Evolutionary conservation across 345 rosid species (phyloP).

Genomic region (Moringa oleifera): DNA sequence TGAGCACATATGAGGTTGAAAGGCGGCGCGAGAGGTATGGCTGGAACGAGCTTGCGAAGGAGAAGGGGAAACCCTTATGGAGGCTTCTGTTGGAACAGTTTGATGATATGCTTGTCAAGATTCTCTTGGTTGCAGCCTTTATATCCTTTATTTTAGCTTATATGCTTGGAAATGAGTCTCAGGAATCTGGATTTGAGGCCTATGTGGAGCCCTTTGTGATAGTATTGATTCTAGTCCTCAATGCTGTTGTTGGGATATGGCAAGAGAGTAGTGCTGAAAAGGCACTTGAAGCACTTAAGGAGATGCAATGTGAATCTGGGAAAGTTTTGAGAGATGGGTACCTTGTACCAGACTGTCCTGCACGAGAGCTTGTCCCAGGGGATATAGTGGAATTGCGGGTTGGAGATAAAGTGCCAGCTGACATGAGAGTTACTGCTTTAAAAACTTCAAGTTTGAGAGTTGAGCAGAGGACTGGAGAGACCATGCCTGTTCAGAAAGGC

Average conservation of each 20-base stretch:
- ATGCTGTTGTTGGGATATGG: conserved; percentile 92
- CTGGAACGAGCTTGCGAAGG: conserved; percentile 82
- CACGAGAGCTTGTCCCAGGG: conserved; percentile 83
- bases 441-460: conserved; percentile 76
- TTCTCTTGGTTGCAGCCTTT: conserved; percentile 80
- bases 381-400: conserved; percentile 78
- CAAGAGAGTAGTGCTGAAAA: conserved; percentile 92
- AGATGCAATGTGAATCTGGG: conserved; percentile 81
- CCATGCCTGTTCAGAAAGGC: conserved; percentile 84
- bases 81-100: conserved; percentile 70
- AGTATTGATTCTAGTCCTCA: conserved; percentile 62
- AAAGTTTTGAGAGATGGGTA: conserved; percentile 71
- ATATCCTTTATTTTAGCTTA: conserved; percentile 79
- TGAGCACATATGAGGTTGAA: conserved; percentile 54
- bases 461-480: conserved; percentile 95
- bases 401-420: conserved; percentile 92
- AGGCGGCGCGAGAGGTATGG: conserved; percentile 58
- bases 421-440: conserved; percentile 64
- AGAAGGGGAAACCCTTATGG: conserved; percentile 89
- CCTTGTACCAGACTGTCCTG: conserved; percentile 64
- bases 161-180: conserved; percentile 47
- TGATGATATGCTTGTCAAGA: conserved; percentile 84
- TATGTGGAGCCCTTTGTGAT: conserved; percentile 91
- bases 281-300: conserved; percentile 91
- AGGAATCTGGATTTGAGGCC: conserved; percentile 54